Evolutionary conservation across 331 rosid species (phyloP), one percentile per base, ranked within the genome.

Genomic region (Dryas integrifolia): DNA sequence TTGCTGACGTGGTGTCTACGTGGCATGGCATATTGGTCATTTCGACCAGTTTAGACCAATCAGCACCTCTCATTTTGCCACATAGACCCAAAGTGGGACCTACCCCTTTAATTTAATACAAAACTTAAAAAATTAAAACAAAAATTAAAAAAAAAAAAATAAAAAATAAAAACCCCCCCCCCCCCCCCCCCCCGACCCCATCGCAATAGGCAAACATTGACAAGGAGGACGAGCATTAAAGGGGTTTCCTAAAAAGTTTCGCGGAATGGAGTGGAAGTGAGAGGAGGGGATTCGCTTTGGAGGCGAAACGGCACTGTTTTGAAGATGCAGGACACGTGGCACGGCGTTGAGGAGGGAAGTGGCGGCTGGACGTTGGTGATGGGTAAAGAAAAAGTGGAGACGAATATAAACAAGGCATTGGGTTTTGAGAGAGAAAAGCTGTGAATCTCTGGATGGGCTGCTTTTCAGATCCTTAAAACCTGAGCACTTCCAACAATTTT

Each of bases 221-320:
- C 7, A 76, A 50, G 48, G 89, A 70, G 26, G 89, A 55, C 48
- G 78, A 85, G 78, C 85, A 85, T 65, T 65, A 77, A 68, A 83
- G 69, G 8, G 58, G 80, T 51, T 21, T 74, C 13, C 76, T 16
- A 43, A 16, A 80, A 43, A 44, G 35, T 5, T 5, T 46, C 26
- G 58, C 9, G 56, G 46, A 51, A 14, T 3, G 46, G 30, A 48
- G 57, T 21, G 56, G 48, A 63, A 24, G 79, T 6, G 75, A 48
- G 51, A n/a, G 47, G 41, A 70, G 63, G 75, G 81, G 68, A 69
- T 49, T 67, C 2, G 76, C n/a, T 63, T 1, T 14, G 15, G 63
- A 41, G 53, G 67, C 4, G 51, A 71, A 30, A 57, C 78, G 76
- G 43, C 66, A 74, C 15, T 70, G 69, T 18, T 30, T 30, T 30